Evolutionary conservation across 176 grass and related monocot genomes (phyloP).

Genomic region (Paspalum vaginatum): DNA sequence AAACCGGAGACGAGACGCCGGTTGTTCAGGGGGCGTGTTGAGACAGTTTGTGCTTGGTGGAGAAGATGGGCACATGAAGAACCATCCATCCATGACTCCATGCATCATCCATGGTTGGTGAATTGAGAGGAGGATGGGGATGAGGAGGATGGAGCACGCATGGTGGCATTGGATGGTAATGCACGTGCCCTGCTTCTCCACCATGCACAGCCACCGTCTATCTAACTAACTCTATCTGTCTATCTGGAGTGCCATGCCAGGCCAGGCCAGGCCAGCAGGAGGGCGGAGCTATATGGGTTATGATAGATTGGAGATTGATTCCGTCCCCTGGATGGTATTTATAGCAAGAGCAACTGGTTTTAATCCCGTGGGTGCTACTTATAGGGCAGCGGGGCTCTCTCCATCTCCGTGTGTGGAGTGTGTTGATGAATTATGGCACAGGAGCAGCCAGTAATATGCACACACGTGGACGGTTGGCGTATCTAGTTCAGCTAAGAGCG

Average conservation of each 20-base stretch:
- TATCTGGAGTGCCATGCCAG: not conserved
- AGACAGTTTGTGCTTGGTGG: conserved; percentile 73
- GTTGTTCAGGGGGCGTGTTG: not conserved
- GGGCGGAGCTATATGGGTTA: too few species aligned
- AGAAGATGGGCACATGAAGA: conserved; percentile 84
- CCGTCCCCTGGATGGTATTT: conserved; percentile 5
- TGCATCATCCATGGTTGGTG: not conserved
- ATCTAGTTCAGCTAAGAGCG: too few species aligned
- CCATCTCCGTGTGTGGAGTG: not conserved
- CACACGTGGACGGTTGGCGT: conserved; percentile 4
- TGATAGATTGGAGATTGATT: not conserved
- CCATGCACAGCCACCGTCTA: conserved; percentile 59
- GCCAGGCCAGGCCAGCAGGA: not conserved
- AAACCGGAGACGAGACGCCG: not conserved
- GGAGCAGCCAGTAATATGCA: not conserved
- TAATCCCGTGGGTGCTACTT: conserved; percentile 27
- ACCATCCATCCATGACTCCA: conserved; percentile 51
- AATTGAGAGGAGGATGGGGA: not conserved
- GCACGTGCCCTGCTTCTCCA: conserved; percentile 95
- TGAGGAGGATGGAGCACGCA: not conserved
- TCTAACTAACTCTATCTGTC: not conserved
- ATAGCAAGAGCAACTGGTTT: conserved; percentile 25
- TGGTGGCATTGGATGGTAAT: conserved; percentile 58
- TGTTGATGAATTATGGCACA: not conserved
- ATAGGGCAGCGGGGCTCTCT: not conserved